Evolutionary conservation across 2,329 filamentous ascomycete genomes (phyloP), one percentile per base, ranked within the genome.

Genomic region (Ophiostoma sp.): DNA sequence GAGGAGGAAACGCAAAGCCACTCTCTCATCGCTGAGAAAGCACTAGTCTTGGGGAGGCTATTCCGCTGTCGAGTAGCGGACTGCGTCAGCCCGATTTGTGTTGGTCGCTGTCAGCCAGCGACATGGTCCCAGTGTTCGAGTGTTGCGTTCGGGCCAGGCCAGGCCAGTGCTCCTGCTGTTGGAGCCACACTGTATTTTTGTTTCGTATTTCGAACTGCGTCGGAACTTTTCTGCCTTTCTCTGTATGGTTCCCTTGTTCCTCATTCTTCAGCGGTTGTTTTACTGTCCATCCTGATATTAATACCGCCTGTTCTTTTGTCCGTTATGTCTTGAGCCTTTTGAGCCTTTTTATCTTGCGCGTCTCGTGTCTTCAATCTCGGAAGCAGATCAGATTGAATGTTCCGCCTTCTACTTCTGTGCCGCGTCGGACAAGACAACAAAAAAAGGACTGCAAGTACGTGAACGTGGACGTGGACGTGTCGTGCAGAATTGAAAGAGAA

Each of bases 331-430:
- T n/a, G n/a, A n/a, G n/a, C n/a, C 19, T 55, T 12, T 52, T 25
- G 22, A 12, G 57, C n/a, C 36, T 45, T 39, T 48, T 31, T 28
- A 19, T 28, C 31, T 55, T 50, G 52, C 17, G 7, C 36, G 28
- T n/a, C n/a, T 48, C 7, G 45, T 15, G 12, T 48, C 11, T 25
- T 33, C 28, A 22, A 33, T 63, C 25, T 63, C 55, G 69, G 52
- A 70, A 61, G 50, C 19, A 50, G 64, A 33, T 45, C 22, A 48
- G 19, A n/a, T 48, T 31, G 33, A 70, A 48, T 70, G 69, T 55
- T 55, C 50, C 25, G 50, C 50, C 22, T 55, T 55, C 36, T 66
- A 22, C 36, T 15, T 31, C 33, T 55, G 66, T 69, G 66, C 66
- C 66, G 66, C 66, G 48, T 69, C 48, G 28, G 66, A 69, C 66